These are phyloP conservation scores for Debaryomyces robertsiae DNA, from an alignment of 1,139 yeast genomes.

Conservation along the genomic window DNA sequence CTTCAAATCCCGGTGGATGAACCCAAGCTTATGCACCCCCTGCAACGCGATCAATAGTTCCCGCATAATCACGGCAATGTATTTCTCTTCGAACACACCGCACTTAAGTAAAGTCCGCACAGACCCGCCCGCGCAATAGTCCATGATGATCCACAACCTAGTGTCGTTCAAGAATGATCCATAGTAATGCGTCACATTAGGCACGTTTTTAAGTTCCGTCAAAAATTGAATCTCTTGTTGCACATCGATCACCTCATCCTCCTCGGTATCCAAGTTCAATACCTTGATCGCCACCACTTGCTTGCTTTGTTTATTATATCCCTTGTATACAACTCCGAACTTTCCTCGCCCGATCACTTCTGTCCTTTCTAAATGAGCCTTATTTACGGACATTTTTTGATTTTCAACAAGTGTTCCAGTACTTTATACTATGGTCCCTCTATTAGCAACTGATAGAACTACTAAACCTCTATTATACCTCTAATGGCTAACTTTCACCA, in stretches of 20 bases:
- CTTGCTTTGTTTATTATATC: conserved; percentile 62
- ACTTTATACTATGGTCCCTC: too few species aligned
- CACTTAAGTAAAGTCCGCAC: conserved; percentile 84
- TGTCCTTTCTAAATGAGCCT: conserved; percentile 62
- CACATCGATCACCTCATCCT: conserved; percentile 93
- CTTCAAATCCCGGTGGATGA: conserved; percentile 92
- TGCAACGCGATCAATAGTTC: conserved; percentile 78
- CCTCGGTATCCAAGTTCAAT: conserved; percentile 86
- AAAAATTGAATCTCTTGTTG: conserved; percentile 91
- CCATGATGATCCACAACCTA: conserved; percentile 96
- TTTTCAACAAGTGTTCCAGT: not conserved
- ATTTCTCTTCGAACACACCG: conserved; percentile 84
- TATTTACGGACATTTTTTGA: conserved; percentile 4
- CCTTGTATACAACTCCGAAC: conserved; percentile 95
- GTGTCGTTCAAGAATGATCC: conserved; percentile 88
- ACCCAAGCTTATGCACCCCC: conserved; percentile 85
- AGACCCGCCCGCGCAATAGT: conserved; percentile 96
- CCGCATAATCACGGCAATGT: conserved; percentile 77
- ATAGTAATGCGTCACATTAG: conserved; percentile 90
- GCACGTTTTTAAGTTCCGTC: conserved; percentile 77
- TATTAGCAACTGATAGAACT: too few species aligned
- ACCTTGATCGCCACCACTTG: conserved; percentile 92
- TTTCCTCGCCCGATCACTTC: conserved; percentile 96
- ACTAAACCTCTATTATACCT: too few species aligned
- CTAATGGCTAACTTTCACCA: too few species aligned